These are phyloP conservation scores for Neurospora sp. DNA, from an alignment of 2,329 filamentous ascomycete genomes.

Conservation along the genomic window DNA sequence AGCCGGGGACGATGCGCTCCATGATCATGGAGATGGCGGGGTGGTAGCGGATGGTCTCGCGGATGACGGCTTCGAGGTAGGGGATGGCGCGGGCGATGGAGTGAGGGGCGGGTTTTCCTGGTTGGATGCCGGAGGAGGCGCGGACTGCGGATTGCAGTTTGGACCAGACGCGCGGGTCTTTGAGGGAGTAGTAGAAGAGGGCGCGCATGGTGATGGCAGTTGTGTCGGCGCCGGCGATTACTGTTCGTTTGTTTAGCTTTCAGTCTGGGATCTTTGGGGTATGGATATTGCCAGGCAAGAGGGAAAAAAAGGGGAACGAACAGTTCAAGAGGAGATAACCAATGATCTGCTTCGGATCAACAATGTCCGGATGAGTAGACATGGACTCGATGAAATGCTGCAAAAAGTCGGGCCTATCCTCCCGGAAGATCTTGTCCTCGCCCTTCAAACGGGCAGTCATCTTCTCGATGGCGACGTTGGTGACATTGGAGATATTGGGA, in stretches of 20 bases:
- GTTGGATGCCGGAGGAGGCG: constrained; percentile 15
- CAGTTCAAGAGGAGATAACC: too few relatives aligned
- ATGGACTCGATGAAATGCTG: too few relatives aligned
- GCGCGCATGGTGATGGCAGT: constrained; percentile 25
- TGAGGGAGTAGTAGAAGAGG: constrained; percentile 26
- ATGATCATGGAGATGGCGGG: constrained; percentile 37
- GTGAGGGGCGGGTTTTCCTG: constrained; percentile 2
- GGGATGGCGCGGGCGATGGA: constrained; percentile 19
- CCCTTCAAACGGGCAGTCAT: too few relatives aligned
- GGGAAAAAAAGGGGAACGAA: too few relatives aligned
- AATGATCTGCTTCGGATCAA: too few relatives aligned
- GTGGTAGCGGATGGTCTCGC: constrained; percentile 40
- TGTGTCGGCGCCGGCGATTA: constrained; percentile 27
- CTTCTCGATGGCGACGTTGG: too few relatives aligned
- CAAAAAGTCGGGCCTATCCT: too few relatives aligned
- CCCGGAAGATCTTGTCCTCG: too few relatives aligned
- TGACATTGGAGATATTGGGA: too few relatives aligned
- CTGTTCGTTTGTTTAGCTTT: background rate
- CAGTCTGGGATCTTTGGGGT: too few relatives aligned
- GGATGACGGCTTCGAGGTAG: constrained; percentile 42
- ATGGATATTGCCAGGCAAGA: too few relatives aligned
- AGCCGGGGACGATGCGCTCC: constrained; percentile 37
- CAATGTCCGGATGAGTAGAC: too few relatives aligned
- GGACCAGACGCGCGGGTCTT: constrained; percentile 17
- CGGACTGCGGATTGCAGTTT: constrained; percentile 26